These are phyloP conservation scores for Aspergillus proliferans DNA, from an alignment of 2,329 filamentous ascomycete species.

Conservation along the genomic window DNA sequence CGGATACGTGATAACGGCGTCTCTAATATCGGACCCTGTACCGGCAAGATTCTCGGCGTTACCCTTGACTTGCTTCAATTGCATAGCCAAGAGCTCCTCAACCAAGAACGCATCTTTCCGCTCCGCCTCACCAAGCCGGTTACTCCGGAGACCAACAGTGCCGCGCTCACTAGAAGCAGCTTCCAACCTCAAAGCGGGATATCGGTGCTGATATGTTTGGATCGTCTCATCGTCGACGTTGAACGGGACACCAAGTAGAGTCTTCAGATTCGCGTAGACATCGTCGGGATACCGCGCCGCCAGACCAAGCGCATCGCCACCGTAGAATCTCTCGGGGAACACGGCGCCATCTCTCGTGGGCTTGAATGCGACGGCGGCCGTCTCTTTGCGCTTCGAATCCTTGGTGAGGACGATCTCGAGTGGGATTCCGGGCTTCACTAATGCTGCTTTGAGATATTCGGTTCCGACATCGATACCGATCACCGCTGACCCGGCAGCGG, in stretches of 20 bases:
- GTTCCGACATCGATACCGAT: slow-evolving; percentile 91
- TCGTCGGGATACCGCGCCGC: slow-evolving; percentile 83
- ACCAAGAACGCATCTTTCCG: slow-evolving; percentile 62
- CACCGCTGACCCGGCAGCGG: slow-evolving; percentile 66
- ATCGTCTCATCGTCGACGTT: slow-evolving; percentile 47
- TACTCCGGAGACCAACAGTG: slow-evolving; percentile 78
- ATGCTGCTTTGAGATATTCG: slow-evolving; percentile 90
- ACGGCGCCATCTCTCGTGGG: slow-evolving; percentile 61
- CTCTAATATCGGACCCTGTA: slow-evolving; percentile 64
- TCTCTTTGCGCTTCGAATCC: slow-evolving; percentile 94
- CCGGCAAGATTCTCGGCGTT: slow-evolving; percentile 83
- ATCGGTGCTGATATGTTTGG: slow-evolving; percentile 64
- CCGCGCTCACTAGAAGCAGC: slow-evolving; percentile 47
- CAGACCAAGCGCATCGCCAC: slow-evolving; percentile 82
- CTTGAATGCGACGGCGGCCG: slow-evolving; percentile 88
- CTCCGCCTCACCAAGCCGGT: slow-evolving; percentile 58
- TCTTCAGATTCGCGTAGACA: slow-evolving; percentile 90
- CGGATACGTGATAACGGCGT: slow-evolving; percentile 83
- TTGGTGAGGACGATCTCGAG: slow-evolving; percentile 98
- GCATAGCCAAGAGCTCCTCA: slow-evolving; percentile 93
- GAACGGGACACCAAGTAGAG: slow-evolving; percentile 67
- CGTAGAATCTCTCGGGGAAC: slow-evolving; percentile 87
- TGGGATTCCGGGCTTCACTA: slow-evolving; percentile 94
- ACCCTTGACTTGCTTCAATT: slow-evolving; percentile 81
- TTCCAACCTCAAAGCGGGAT: slow-evolving; percentile 70